Evolutionary conservation across 2,329 filamentous ascomycete species (phyloP).

Genomic region (Teratosphaeriaceae sp.): DNA sequence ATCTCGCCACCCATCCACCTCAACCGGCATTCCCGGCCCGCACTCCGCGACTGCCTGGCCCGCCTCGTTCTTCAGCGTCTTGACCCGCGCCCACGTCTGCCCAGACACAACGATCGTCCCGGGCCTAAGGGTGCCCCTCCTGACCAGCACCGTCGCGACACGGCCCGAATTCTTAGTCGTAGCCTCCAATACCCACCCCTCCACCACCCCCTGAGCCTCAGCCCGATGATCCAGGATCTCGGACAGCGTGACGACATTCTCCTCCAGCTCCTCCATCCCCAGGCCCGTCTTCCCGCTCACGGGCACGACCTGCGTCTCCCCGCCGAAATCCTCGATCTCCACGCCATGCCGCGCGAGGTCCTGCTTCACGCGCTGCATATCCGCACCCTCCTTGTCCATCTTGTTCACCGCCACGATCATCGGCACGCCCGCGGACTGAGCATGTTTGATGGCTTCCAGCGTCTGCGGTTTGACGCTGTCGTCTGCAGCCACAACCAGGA

Average conservation of each 20-base stretch:
- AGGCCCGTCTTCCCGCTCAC: slow-evolving; percentile 91
- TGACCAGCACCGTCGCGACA: slow-evolving; percentile 81
- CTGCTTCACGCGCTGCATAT: slow-evolving; percentile 76
- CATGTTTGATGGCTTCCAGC: slow-evolving; percentile 91
- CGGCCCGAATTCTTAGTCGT: slow-evolving; percentile 79
- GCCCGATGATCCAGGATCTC: slow-evolving; percentile 89
- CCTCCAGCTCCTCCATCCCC: slow-evolving; percentile 87
- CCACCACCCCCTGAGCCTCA: slow-evolving; percentile 66
- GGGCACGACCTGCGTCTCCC: slow-evolving; percentile 84
- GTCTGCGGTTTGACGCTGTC: slow-evolving; percentile 98
- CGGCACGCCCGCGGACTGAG: slow-evolving; percentile 76
- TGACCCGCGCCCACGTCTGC: slow-evolving; percentile 79
- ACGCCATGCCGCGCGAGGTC: slow-evolving; percentile 79
- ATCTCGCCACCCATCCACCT: slow-evolving; percentile 91
- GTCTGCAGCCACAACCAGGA: slow-evolving; percentile 91
- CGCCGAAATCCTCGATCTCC: slow-evolving; percentile 90
- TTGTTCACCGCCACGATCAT: slow-evolving; percentile 99
- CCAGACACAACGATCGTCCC: slow-evolving; percentile 86
- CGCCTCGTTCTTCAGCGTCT: slow-evolving; percentile 76
- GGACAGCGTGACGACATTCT: slow-evolving; percentile 76
- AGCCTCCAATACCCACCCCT: slow-evolving; percentile 92
- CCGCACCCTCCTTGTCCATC: slow-evolving; percentile 78
- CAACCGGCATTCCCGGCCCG: slow-evolving; percentile 80
- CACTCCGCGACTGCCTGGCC: slow-evolving; percentile 66
- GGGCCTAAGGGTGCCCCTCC: slow-evolving; percentile 72